phyloP scores from a whole-genome alignment of 371 early-diverging fungal genomes.

The Sporodiniella umbellata region DNA sequence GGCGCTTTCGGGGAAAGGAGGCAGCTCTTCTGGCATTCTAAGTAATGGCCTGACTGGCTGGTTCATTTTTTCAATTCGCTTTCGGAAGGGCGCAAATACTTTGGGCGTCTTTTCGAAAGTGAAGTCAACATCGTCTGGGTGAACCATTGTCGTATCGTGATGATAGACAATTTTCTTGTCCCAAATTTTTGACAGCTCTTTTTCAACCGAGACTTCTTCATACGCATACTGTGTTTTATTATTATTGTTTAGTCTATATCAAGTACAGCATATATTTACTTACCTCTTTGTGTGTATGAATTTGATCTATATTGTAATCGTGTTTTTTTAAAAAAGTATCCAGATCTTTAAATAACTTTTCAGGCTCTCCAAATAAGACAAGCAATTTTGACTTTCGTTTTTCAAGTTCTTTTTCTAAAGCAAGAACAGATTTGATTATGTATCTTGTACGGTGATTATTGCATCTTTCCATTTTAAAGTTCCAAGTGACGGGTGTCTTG shows the following conservation, averaged over 20 bases:
- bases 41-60: conserved; percentile 12
- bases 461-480: conserved; percentile 25
- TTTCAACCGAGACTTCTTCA: conserved; percentile 27
- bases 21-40: conserved; percentile 11
- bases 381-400: conserved; percentile 16
- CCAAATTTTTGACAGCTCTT: conserved; percentile 8
- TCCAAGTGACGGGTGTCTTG: conserved; percentile 21
- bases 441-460: conserved; percentile 17
- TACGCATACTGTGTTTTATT: conserved; percentile 21
- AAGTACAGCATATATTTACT: too few species aligned
- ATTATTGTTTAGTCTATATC: too few species aligned
- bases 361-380: conserved; percentile 25
- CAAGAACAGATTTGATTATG: conserved; percentile 17
- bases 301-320: conserved; percentile 5
- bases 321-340: conserved; percentile 7
- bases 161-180: conserved; percentile 4
- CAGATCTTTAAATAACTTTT: conserved; percentile 14
- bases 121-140: conserved; percentile 28
- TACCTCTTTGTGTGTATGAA: conserved; percentile 32
- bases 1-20: conserved; percentile 10
- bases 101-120: conserved; percentile 17
- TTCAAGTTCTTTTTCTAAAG: conserved; percentile 12
- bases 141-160: conserved; percentile 18
- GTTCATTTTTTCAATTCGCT: conserved; percentile 25
- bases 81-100: conserved; percentile 32